phyloP scores from a whole-genome alignment of 495 filamentous ascomycete genomes.

The Aspergillus hancockii region DNA sequence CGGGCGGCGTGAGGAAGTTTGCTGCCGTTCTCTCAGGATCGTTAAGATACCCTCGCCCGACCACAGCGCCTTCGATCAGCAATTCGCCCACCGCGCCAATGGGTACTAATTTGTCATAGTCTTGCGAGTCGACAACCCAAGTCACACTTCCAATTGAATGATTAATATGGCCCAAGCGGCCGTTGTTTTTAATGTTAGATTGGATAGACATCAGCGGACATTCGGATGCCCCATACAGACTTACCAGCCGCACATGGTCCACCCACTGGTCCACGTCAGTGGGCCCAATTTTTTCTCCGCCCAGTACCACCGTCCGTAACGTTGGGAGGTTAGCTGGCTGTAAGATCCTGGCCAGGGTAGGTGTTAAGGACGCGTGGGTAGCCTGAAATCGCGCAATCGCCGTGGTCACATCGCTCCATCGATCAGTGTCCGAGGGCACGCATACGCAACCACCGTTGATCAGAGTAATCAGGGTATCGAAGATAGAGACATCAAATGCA shows the following conservation, averaged over 20 bases:
- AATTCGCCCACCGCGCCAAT: constrained; percentile 45
- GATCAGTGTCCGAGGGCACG: constrained; percentile 49
- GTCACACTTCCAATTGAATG: constrained; percentile 12
- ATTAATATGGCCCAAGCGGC: constrained; percentile 16
- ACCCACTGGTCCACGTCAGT: constrained; percentile 24
- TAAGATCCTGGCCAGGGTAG: constrained; percentile 38
- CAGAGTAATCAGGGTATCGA: constrained; percentile 59
- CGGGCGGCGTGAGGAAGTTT: constrained; percentile 41
- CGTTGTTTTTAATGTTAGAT: constrained; percentile 1
- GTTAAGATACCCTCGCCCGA: constrained; percentile 41
- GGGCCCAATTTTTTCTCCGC: constrained; percentile 45
- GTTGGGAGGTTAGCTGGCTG: constrained; percentile 36
- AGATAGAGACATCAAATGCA: constrained; percentile 58
- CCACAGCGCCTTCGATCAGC: constrained; percentile 38
- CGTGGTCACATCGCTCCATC: constrained; percentile 30
- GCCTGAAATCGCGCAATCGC: constrained; percentile 34
- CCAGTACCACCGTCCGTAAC: constrained; percentile 36
- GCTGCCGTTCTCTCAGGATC: constrained; percentile 39
- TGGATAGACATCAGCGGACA: constrained; percentile 30
- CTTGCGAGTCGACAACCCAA: constrained; percentile 37
- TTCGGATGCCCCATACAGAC: constrained; percentile 47
- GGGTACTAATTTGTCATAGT: constrained; percentile 32
- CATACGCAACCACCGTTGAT: constrained; percentile 55
- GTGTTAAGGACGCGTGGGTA: constrained; percentile 39
- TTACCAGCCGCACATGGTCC: constrained; percentile 29